Conservation (phyloP, 2,329 filamentous ascomycete genomes). For the Karstenula rhodostoma region DNA sequence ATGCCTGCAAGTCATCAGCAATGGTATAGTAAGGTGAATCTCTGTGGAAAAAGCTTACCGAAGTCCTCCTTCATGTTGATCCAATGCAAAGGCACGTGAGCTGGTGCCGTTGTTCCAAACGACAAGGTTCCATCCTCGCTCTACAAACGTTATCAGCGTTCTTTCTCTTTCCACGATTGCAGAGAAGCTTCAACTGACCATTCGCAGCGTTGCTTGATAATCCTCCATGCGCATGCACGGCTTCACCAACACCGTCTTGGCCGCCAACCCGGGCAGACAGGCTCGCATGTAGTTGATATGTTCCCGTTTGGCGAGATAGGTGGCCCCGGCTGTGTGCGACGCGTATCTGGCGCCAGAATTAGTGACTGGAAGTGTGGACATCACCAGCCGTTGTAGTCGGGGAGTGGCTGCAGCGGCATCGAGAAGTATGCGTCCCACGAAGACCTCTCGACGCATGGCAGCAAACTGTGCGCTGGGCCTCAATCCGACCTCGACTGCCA, state of each 20-base stretch:
- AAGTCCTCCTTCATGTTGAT: slow-evolving; percentile 15
- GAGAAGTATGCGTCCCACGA: neutral
- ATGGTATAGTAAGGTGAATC: neutral
- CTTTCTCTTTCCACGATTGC: neutral
- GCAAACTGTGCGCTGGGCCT: neutral
- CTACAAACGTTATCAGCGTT: neutral
- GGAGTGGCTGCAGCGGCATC: slow-evolving; percentile 2
- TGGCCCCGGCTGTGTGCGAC: neutral
- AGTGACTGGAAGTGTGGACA: neutral
- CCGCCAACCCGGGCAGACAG: neutral
- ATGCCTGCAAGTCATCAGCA: neutral
- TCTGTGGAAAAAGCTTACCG: neutral
- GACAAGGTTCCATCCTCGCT: slow-evolving; percentile 5
- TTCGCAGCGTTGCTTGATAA: neutral
- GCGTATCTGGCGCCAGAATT: neutral
- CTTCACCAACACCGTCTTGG: slow-evolving; percentile 8
- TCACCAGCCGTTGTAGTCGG: neutral
- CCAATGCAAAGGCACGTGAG: slow-evolving; percentile 4
- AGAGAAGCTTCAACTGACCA: neutral
- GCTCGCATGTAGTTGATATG: neutral
- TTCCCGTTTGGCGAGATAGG: neutral
- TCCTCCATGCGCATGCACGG: slow-evolving; percentile 13
- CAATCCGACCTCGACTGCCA: neutral
- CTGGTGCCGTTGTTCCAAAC: slow-evolving; percentile 7
- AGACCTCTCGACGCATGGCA: neutral